A percentile compares a stretch with the other conserved stretches of the same genome.
These are phyloP conservation scores for Globisporangium abappressorium DNA, from an alignment of 352 stramenopile genomes.

Conservation along the genomic window DNA sequence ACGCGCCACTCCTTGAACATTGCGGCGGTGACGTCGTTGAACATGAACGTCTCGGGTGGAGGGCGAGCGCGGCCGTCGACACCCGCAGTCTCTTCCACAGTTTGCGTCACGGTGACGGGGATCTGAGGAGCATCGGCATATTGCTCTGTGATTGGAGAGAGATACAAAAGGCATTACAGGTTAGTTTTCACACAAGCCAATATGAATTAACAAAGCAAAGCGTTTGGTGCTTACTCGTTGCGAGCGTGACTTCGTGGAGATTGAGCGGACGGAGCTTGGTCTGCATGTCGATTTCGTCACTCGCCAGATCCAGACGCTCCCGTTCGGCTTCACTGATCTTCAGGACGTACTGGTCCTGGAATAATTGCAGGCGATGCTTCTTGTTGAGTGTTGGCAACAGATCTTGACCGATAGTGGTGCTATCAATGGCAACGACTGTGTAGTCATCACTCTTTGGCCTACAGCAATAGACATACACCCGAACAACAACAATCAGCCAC, in stretches of 20 bases:
- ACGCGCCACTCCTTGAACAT: slow-evolving; percentile 92
- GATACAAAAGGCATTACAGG: background rate
- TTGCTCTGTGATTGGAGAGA: slow-evolving; percentile 51
- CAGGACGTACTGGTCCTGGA: slow-evolving; percentile 87
- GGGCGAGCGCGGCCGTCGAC: slow-evolving; percentile 67
- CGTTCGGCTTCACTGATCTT: slow-evolving; percentile 86
- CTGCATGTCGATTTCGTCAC: slow-evolving; percentile 87
- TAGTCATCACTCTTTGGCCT: slow-evolving; percentile 89
- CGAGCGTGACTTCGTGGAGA: slow-evolving; percentile 84
- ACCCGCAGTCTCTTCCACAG: slow-evolving; percentile 64
- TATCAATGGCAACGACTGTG: slow-evolving; percentile 83
- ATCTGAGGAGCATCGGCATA: slow-evolving; percentile 83
- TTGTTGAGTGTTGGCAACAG: slow-evolving; percentile 85
- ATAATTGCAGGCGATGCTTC: slow-evolving; percentile 80
- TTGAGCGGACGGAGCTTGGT: slow-evolving; percentile 80
- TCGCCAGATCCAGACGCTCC: slow-evolving; percentile 74
- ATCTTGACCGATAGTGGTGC: slow-evolving; percentile 74
- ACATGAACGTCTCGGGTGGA: slow-evolving; percentile 88
- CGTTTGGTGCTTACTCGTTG: slow-evolving; percentile 57
- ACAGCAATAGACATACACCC: background rate
- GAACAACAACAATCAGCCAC: background rate
- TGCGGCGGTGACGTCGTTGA: slow-evolving; percentile 86
- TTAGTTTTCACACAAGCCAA: background rate
- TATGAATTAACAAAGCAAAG: too few species aligned
- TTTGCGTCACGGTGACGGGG: slow-evolving; percentile 54